Conservation (phyloP, 441 rosid species). For the Eutrema salsugineum region DNA sequence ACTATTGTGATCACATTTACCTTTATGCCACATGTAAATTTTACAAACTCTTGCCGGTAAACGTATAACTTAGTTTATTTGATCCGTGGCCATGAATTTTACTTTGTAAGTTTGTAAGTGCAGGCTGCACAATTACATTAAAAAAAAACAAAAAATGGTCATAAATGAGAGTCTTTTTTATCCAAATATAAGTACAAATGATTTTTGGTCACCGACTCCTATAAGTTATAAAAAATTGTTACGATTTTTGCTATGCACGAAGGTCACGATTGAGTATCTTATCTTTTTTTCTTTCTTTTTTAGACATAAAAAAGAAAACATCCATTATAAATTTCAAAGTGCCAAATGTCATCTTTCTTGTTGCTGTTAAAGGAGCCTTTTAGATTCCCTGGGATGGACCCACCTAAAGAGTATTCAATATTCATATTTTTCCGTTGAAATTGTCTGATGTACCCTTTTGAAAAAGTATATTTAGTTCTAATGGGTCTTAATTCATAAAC, state of each 20-base stretch:
- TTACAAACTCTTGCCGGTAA: neutral
- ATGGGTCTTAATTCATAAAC: neutral
- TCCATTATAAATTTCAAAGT: neutral
- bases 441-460: neutral
- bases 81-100: neutral
- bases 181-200: neutral
- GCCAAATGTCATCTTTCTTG: slow-evolving; percentile 20
- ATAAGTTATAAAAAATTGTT: neutral
- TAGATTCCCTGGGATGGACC: slow-evolving; percentile 5
- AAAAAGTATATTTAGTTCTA: neutral
- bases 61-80: neutral
- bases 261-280: slow-evolving; percentile 15
- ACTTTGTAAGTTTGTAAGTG: neutral
- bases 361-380: neutral
- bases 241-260: slow-evolving; percentile 11
- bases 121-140: neutral
- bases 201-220: neutral
- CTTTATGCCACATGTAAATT: neutral
- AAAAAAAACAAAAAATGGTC: too few relatives aligned
- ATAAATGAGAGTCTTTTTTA: neutral
- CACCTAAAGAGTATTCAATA: neutral
- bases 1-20: neutral
- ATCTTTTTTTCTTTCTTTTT: neutral
- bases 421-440: neutral
- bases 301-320: too few relatives aligned